Conservation (phyloP, 371 early-diverging fungal genomes). For the Umbelopsis sp. region DNA sequence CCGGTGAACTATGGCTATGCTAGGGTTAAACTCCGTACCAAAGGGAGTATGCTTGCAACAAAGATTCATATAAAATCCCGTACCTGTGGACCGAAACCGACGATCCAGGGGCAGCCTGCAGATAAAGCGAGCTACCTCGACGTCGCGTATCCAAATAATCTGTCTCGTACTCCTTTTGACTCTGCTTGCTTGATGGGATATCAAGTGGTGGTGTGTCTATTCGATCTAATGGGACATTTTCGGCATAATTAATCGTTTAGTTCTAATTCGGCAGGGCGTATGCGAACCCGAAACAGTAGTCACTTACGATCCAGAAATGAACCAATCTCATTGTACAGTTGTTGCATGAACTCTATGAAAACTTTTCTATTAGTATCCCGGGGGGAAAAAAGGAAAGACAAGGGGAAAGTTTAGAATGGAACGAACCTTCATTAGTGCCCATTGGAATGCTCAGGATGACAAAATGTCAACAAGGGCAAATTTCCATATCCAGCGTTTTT, state of each 20-base stretch:
- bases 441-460: conserved; percentile 81
- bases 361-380: neutral
- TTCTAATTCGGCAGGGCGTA: neutral
- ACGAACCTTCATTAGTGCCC: conserved; percentile 17
- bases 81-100: neutral
- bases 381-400: neutral
- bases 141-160: neutral
- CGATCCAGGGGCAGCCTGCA: conserved; percentile 15
- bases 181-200: neutral
- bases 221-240: neutral
- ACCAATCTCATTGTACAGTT: conserved; percentile 15
- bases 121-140: neutral
- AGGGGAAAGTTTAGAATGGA: conserved; percentile 3
- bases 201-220: conserved; percentile 14
- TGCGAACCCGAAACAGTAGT: neutral
- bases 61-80: neutral
- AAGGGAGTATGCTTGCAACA: neutral
- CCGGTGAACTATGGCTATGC: neutral
- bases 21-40: neutral
- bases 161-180: neutral
- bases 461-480: conserved; percentile 90
- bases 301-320: conserved; percentile 12
- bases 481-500: neutral
- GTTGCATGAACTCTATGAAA: conserved; percentile 14
- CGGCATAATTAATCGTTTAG: neutral